These are phyloP conservation scores for Phytophthora foliorum DNA, from an alignment of 352 stramenopile genomes.

Conservation along the genomic window DNA sequence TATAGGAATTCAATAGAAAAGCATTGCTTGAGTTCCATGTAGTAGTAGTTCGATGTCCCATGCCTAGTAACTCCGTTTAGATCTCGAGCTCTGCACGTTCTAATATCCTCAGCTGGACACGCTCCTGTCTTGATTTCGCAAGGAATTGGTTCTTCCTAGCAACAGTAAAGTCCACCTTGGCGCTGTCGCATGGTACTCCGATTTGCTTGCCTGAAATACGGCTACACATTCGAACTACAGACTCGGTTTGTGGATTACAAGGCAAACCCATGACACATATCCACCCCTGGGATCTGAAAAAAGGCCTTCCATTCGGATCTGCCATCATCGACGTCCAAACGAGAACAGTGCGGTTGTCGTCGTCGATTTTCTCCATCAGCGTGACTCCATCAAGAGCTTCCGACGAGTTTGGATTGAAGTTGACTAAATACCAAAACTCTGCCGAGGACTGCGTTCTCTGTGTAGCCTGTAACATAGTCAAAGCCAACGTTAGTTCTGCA, in stretches of 20 bases:
- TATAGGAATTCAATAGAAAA: too few species aligned
- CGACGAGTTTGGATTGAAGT: background rate
- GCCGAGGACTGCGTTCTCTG: conserved; percentile 13
- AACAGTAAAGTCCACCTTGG: conserved; percentile 8
- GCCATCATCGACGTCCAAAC: conserved; percentile 34
- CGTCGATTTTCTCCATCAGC: conserved; percentile 22
- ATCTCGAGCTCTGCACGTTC: conserved; percentile 5
- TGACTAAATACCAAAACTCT: conserved; percentile 20
- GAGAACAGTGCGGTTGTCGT: conserved; percentile 9
- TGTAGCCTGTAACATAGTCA: conserved; percentile 11
- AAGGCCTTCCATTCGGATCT: conserved; percentile 5
- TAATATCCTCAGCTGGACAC: conserved; percentile 20
- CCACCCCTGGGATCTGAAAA: conserved; percentile 25
- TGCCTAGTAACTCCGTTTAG: too few species aligned
- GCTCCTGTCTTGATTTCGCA: conserved; percentile 24
- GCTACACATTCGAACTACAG: conserved; percentile 20
- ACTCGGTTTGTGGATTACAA: conserved; percentile 5
- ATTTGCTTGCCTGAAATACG: conserved; percentile 22
- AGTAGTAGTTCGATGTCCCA: too few species aligned
- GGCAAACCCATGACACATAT: conserved; percentile 8
- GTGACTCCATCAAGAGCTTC: conserved; percentile 22
- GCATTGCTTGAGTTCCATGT: too few species aligned
- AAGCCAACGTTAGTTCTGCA: background rate
- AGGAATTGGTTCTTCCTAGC: conserved; percentile 21
- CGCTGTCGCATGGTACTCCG: conserved; percentile 12